phyloP scores from a whole-genome alignment of 208 protist genomes.

The Trichomonas vaginalis region DNA sequence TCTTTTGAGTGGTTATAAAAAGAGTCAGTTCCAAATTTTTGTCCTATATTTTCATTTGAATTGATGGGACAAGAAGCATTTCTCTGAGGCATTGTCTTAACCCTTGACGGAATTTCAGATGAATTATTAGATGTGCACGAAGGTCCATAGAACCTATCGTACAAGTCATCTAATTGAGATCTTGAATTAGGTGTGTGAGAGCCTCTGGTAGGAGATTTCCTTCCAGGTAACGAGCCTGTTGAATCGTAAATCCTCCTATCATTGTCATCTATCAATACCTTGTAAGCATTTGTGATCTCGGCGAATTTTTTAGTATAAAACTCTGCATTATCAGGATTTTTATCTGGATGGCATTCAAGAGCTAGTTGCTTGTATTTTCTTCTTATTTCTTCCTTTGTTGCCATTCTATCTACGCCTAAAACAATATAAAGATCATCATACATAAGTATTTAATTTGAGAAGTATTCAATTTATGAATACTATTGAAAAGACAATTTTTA shows the following conservation, averaged over 20 bases:
- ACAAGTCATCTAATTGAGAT: not conserved
- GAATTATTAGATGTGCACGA: not conserved
- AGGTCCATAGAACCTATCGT: not conserved
- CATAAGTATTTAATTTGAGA: not conserved
- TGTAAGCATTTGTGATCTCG: not conserved
- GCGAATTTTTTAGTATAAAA: not conserved
- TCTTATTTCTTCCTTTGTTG: not conserved
- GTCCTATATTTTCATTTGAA: not conserved
- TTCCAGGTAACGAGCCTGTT: not conserved
- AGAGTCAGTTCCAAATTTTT: not conserved
- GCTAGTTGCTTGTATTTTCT: not conserved
- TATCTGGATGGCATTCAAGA: not conserved
- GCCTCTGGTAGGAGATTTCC: not conserved
- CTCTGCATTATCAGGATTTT: not conserved
- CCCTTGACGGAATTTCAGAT: not conserved
- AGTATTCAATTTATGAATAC: too few relatives aligned
- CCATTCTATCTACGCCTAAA: not conserved
- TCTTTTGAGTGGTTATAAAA: not conserved
- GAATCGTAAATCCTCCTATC: not conserved
- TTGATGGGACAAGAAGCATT: not conserved
- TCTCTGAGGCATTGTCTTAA: not conserved
- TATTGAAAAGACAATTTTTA: too few relatives aligned
- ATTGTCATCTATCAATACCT: not conserved
- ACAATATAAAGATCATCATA: not conserved
- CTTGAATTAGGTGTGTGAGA: not conserved